Conservation (phyloP, 768 basidiomycete species). For the Collybia sp. region DNA sequence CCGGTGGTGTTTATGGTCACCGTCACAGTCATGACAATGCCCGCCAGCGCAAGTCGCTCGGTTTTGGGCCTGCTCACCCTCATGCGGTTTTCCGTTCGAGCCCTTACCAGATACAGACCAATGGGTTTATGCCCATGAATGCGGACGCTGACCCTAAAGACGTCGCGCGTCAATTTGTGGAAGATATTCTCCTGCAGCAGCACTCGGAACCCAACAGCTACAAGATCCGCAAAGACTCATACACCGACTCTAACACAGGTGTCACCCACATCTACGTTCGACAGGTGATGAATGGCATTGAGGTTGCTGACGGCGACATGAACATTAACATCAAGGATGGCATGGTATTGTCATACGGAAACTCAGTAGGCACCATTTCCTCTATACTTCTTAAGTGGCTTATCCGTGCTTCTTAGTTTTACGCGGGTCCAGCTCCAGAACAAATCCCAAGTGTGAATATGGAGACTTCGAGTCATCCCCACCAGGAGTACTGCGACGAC, state of each 20-base stretch:
- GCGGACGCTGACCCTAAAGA: slow-evolving; percentile 44
- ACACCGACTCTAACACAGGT: slow-evolving; percentile 83
- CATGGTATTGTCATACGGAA: slow-evolving; percentile 79
- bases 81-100: slow-evolving; percentile 63
- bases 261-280: slow-evolving; percentile 86
- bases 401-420: slow-evolving; percentile 53
- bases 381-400: background rate
- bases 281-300: slow-evolving; percentile 80
- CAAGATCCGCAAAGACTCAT: slow-evolving; percentile 75
- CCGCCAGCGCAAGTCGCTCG: slow-evolving; percentile 74
- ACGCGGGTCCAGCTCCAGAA: slow-evolving; percentile 50
- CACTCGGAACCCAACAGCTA: slow-evolving; percentile 36
- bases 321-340: slow-evolving; percentile 91
- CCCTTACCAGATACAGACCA: slow-evolving; percentile 40
- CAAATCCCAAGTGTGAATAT: slow-evolving; percentile 20
- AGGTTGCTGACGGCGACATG: slow-evolving; percentile 88
- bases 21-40: slow-evolving; percentile 22
- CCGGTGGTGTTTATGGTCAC: slow-evolving; percentile 50
- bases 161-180: slow-evolving; percentile 61
- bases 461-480: slow-evolving; percentile 29
- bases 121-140: slow-evolving; percentile 33
- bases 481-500: slow-evolving; percentile 48
- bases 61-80: slow-evolving; percentile 79
- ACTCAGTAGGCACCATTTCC: slow-evolving; percentile 54
- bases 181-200: slow-evolving; percentile 38